Base-by-base conservation (phyloP, 495 filamentous ascomycete species). In the Aspergillus ellipticus region DNA sequence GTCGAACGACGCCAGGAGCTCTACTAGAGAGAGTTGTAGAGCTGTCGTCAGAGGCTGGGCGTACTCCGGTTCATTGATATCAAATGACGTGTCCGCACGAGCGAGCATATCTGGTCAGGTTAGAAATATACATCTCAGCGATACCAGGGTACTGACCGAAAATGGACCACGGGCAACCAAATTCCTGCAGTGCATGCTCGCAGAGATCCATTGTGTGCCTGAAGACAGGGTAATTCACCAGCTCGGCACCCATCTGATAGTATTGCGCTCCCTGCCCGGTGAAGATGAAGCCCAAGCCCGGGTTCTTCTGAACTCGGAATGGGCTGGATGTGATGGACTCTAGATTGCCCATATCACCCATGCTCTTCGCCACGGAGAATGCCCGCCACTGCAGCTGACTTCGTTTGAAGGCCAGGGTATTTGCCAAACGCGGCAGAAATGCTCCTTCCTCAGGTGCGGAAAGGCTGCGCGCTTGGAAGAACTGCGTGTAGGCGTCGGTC, bases 21-120 rank as follows among this genome's bases (percentile, higher is more conserved):
- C 72, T 0, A 75, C 63, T 7, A 81, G 51, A 1, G 70, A 74
- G 13, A 81, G 52, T 46, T 80, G 77, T 2, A 81, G 42, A 0
- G 62, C 69, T 1, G 73, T 77, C n/a, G 56, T 63, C 1, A 64
- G 20, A 0, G 66, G 57, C 56, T 75, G 70, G 0, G 68, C 53
- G n/a, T 62, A 13, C 6, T 55, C 55, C 0, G 55, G 49, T n/a
- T 53, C 33, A 19, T 37, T 37, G 4, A 60, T 21, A 21, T 35
- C 24, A 6, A 42, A 47, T 43, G 1, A 8, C 5, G 10, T 28
- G 8, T 43, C 45, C 1, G 5, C 3, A 4, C 15, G 43, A 5
- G n/a, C 15, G 2, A 53, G 20, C n/a, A 53, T 19, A 15, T 48
- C 46, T 51, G 31, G 20, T n/a, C 37, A 49, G 26, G 45, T 56